phyloP scores from a whole-genome alignment of 495 filamentous ascomycete species.

The Diplogelasinospora grovesii region DNA sequence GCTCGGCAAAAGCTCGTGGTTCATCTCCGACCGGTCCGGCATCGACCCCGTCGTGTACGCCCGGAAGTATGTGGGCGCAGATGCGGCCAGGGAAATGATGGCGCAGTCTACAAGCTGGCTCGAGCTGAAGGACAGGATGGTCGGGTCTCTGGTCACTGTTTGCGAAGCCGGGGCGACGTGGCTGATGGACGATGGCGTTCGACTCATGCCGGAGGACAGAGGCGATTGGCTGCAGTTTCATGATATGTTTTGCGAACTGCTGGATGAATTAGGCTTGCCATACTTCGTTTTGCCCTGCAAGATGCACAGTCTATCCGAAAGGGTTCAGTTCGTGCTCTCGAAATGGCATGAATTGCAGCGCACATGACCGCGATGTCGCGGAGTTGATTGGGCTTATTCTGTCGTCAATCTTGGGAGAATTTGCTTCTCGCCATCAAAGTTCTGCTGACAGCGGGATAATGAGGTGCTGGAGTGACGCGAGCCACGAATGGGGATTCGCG shows the following conservation, averaged over 20 bases:
- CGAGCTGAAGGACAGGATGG: slow-evolving; percentile 31
- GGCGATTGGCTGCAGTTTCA: slow-evolving; percentile 37
- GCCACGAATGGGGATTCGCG: too few relatives aligned
- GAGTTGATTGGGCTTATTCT: too few relatives aligned
- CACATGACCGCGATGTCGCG: too few relatives aligned
- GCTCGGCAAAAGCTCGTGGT: slow-evolving; percentile 23
- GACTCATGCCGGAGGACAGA: slow-evolving; percentile 40
- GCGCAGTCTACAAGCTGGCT: slow-evolving; percentile 27
- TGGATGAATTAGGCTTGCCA: slow-evolving; percentile 15
- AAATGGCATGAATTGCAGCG: slow-evolving; percentile 8
- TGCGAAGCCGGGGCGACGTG: slow-evolving; percentile 38
- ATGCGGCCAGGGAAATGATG: slow-evolving; percentile 21
- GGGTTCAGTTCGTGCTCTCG: slow-evolving; percentile 19
- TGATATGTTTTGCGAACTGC: slow-evolving; percentile 18
- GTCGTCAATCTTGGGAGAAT: too few relatives aligned
- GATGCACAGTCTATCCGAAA: slow-evolving; percentile 8
- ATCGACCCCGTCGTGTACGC: slow-evolving; percentile 45
- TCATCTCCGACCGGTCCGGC: slow-evolving; percentile 47
- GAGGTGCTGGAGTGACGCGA: too few relatives aligned
- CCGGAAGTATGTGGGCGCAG: slow-evolving; percentile 28
- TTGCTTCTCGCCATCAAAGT: too few relatives aligned
- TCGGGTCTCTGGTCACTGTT: slow-evolving; percentile 32
- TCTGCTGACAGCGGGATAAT: too few relatives aligned
- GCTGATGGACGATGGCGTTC: slow-evolving; percentile 43
- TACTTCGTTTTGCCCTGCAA: slow-evolving; percentile 18